These are phyloP conservation scores for Poa annua DNA, from an alignment of 176 grass and related monocot species.

Conservation along the genomic window DNA sequence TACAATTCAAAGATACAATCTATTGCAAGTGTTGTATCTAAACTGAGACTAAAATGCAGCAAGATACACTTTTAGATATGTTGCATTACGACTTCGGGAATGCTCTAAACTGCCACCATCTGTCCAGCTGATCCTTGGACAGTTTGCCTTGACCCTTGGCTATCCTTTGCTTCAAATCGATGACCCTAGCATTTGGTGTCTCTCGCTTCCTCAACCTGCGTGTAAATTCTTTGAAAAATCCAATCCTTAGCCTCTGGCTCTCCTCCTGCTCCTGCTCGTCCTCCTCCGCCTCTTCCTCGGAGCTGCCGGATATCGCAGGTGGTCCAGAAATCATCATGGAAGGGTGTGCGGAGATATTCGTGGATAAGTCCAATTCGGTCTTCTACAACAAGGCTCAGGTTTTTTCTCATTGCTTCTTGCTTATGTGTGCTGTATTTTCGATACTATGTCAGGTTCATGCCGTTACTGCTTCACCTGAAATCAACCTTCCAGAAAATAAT, in stretches of 20 bases:
- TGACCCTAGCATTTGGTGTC: slow-evolving; percentile 24
- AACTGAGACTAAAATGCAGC: background rate
- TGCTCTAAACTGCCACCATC: background rate
- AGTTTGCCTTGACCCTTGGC: background rate
- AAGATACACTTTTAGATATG: background rate
- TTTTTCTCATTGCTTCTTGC: background rate
- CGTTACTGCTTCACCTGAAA: background rate
- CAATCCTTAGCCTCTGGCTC: slow-evolving; percentile 10
- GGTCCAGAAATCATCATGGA: slow-evolving; percentile 38
- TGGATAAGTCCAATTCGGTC: slow-evolving; percentile 43
- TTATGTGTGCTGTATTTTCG: background rate
- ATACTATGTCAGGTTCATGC: background rate
- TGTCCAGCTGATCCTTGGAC: background rate
- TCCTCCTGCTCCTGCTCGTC: slow-evolving; percentile 26
- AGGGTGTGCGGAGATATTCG: slow-evolving; percentile 56
- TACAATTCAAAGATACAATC: background rate
- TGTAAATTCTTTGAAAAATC: background rate
- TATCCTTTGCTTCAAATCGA: background rate
- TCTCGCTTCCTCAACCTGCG: slow-evolving; percentile 31
- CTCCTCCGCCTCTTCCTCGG: slow-evolving; percentile 5
- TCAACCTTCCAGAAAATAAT: background rate
- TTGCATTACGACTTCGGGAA: background rate
- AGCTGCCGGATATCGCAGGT: background rate
- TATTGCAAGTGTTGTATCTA: background rate
- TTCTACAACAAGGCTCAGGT: slow-evolving; percentile 69